phyloP scores from a whole-genome alignment of 2,329 filamentous ascomycete genomes.

The Fusarium tjaetaba region DNA sequence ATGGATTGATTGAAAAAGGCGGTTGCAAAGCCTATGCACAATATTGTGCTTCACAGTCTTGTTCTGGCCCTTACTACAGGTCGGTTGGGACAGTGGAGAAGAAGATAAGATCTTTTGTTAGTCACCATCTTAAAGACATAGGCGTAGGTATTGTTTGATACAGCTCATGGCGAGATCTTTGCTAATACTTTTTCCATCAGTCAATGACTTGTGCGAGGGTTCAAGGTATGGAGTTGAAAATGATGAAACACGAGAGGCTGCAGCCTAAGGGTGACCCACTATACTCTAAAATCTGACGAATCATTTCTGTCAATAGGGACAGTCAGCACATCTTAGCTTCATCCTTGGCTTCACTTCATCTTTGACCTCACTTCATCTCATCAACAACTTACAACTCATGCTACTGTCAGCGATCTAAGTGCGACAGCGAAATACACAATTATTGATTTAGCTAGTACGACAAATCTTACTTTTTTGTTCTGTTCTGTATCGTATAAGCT shows the following conservation, averaged over 20 bases:
- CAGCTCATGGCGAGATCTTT: too few species aligned
- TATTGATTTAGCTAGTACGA: rapidly evolving
- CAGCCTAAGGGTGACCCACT: neutral
- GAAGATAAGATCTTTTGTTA: too few species aligned
- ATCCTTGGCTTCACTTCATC: neutral
- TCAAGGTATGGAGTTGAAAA: neutral
- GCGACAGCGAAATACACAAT: rapidly evolving
- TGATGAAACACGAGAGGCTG: neutral
- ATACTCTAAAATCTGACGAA: neutral
- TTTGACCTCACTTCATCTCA: neutral
- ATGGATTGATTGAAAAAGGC: too few species aligned
- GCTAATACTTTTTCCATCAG: too few species aligned
- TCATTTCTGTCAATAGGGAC: rapidly evolving
- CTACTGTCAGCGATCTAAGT: rapidly evolving
- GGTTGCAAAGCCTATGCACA: too few species aligned
- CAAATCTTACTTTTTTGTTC: rapidly evolving
- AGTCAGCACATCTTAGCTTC: neutral
- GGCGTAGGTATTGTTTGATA: too few species aligned
- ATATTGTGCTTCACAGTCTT: too few species aligned
- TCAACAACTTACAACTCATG: neutral
- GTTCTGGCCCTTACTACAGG: too few species aligned
- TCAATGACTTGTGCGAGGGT: too few species aligned
- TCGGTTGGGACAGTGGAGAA: too few species aligned
- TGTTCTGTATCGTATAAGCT: rapidly evolving
- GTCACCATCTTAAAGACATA: too few species aligned